Conservation (phyloP, 805 yeast species). For the Ogataea degrootiae region DNA sequence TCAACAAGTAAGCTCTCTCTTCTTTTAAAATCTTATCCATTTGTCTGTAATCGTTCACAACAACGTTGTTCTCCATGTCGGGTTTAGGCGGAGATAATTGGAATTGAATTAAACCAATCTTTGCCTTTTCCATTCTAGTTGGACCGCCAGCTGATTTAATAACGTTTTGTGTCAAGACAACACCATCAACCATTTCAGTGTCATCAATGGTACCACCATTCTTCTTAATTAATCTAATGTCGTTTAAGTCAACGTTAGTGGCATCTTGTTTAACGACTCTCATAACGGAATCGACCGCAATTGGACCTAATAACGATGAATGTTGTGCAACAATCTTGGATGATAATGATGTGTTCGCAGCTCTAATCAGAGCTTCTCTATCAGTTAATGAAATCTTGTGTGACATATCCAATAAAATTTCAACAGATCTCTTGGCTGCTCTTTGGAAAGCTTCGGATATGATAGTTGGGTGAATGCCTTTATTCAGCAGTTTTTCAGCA, state of each 20-base stretch:
- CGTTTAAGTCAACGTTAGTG: slow-evolving; percentile 76
- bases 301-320: slow-evolving; percentile 79
- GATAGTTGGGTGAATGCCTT: slow-evolving; percentile 93
- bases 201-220: slow-evolving; percentile 98
- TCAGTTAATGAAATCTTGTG: slow-evolving; percentile 74
- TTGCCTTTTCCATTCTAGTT: slow-evolving; percentile 87
- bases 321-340: slow-evolving; percentile 96
- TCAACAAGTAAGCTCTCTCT: slow-evolving; percentile 91
- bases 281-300: slow-evolving; percentile 90
- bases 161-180: slow-evolving; percentile 86
- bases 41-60: slow-evolving; percentile 96
- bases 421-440: slow-evolving; percentile 80
- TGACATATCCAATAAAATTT: slow-evolving; percentile 80
- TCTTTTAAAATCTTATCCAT: slow-evolving; percentile 98
- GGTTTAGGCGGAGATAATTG: slow-evolving; percentile 97
- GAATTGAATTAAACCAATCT: slow-evolving; percentile 84
- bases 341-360: slow-evolving; percentile 90
- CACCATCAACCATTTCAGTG: slow-evolving; percentile 88
- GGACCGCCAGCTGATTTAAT: slow-evolving; percentile 94
- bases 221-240: slow-evolving; percentile 86
- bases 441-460: slow-evolving; percentile 91
- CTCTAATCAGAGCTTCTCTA: slow-evolving; percentile 77
- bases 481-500: slow-evolving; percentile 82
- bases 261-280: slow-evolving; percentile 47
- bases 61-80: slow-evolving; percentile 95